Base-by-base conservation (phyloP, 306 rosid genomes). In the Oxytropis ochrocephala region DNA sequence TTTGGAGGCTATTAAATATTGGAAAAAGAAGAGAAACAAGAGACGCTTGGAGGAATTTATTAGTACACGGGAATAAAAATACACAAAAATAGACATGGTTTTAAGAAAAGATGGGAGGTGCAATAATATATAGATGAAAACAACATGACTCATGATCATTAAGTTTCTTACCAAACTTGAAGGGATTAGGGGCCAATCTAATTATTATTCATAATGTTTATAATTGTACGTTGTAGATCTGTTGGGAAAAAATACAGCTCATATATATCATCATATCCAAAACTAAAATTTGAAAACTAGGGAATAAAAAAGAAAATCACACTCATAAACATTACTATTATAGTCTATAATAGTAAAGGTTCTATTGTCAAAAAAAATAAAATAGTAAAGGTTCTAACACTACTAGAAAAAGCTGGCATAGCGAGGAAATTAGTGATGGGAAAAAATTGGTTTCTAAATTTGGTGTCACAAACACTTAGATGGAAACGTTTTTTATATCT, bases 161-260 rank as follows among this genome's bases (percentile, higher is more conserved):
- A 53, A 75, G 36, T 11, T 30, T 72, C 78, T 66, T 79, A 86
- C 78, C 88, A 60, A 86, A 85, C 81, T 7, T 19, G 16, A 35
- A 55, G 11, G 6, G 14, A 64, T 47, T 62, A n/a, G 13, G 48
- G 57, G 70, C 57, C 57, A 58, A 70, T 65, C 29, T 53, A 33
- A 32, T 69, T 52, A 43, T 10, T 42, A 53, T 30, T 53, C 41
- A 63, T 38, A 38, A 48, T 21, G 42, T 16, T 16, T 49, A 18
- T 29, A n/a, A 19, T 30, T 57, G 19, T 60, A 49, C 16, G 8
- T 38, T 19, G 59, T 50, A 21, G 56, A n/a, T 61, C 11, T 55
- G 14, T 67, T 24, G 24, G 18, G 70, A 5, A 12, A 47, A 65
- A 33, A 70, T 69, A 73, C 79, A 73, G 67, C 58, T 69, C 70